phyloP scores from a whole-genome alignment of 768 basidiomycete genomes.

The Ramaria rubella region DNA sequence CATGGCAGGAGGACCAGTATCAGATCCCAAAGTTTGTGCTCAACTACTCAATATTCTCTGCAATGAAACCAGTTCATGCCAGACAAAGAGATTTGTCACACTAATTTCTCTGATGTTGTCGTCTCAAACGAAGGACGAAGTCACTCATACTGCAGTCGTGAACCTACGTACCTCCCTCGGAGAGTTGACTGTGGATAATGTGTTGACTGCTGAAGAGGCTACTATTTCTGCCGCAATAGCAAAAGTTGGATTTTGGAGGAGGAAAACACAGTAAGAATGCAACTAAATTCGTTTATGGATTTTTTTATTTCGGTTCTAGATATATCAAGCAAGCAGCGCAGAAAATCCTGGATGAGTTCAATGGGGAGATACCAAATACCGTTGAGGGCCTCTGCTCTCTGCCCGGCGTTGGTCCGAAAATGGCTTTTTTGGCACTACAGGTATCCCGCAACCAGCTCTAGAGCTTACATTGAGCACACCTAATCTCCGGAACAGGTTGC shows the following conservation, averaged over 20 bases:
- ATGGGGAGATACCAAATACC: slow-evolving; percentile 82
- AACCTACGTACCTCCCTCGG: slow-evolving; percentile 70
- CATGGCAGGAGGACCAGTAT: slow-evolving; percentile 55
- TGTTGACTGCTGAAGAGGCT: slow-evolving; percentile 56
- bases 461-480: neutral
- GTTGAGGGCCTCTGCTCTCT: slow-evolving; percentile 83
- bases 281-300: neutral
- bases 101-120: slow-evolving; percentile 93
- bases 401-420: slow-evolving; percentile 92
- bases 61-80: slow-evolving; percentile 13
- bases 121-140: slow-evolving; percentile 91
- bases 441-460: neutral
- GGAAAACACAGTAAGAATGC: slow-evolving; percentile 66
- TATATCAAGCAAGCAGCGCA: slow-evolving; percentile 72
- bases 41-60: slow-evolving; percentile 4
- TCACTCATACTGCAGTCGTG: slow-evolving; percentile 71
- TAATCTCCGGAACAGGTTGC: slow-evolving; percentile 35
- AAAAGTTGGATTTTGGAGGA: slow-evolving; percentile 90
- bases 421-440: slow-evolving; percentile 84
- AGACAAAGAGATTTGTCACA: slow-evolving; percentile 79
- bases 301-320: slow-evolving; percentile 29
- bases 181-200: slow-evolving; percentile 65
- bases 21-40: slow-evolving; percentile 52
- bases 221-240: slow-evolving; percentile 70
- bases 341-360: slow-evolving; percentile 61